Conservation (phyloP, 2,329 filamentous ascomycete species). For the Trichoderma atroviride region DNA sequence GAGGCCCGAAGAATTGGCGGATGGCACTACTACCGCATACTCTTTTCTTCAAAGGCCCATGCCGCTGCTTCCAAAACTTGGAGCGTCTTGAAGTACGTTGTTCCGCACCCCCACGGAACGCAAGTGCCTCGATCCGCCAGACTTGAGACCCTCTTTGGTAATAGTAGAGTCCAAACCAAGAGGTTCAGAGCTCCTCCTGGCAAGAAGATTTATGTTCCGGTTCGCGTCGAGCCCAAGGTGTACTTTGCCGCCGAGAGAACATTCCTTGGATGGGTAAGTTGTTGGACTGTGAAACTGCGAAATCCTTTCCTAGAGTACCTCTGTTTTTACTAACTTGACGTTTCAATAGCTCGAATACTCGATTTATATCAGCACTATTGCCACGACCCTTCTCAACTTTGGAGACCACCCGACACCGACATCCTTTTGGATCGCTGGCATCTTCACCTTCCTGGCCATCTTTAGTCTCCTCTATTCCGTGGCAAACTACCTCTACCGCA, state of each 20-base stretch:
- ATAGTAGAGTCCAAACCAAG: constrained; percentile 58
- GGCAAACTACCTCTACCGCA: constrained; percentile 83
- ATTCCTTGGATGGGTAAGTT: constrained; percentile 85
- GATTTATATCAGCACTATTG: constrained; percentile 88
- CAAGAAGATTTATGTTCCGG: constrained; percentile 93
- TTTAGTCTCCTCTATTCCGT: constrained; percentile 81
- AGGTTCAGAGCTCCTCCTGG: constrained; percentile 75
- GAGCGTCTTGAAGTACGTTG: constrained; percentile 51
- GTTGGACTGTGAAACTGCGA: neutral
- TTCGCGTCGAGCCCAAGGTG: constrained; percentile 96
- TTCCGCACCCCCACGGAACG: constrained; percentile 59
- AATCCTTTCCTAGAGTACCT: neutral
- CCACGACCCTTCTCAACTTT: constrained; percentile 82
- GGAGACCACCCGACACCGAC: constrained; percentile 58
- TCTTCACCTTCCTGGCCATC: constrained; percentile 82
- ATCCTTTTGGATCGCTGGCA: constrained; percentile 70
- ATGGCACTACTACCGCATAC: constrained; percentile 69
- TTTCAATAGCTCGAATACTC: constrained; percentile 79
- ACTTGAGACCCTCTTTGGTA: constrained; percentile 56
- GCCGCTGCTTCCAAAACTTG: constrained; percentile 47
- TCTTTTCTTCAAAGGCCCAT: constrained; percentile 53
- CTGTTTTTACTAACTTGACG: constrained; percentile 29
- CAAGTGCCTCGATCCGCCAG: constrained; percentile 61
- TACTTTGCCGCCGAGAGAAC: constrained; percentile 96
- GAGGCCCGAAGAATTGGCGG: constrained; percentile 77